phyloP scores from a whole-genome alignment of 2,329 filamentous ascomycete genomes.

The Alternaria ventricosa region DNA sequence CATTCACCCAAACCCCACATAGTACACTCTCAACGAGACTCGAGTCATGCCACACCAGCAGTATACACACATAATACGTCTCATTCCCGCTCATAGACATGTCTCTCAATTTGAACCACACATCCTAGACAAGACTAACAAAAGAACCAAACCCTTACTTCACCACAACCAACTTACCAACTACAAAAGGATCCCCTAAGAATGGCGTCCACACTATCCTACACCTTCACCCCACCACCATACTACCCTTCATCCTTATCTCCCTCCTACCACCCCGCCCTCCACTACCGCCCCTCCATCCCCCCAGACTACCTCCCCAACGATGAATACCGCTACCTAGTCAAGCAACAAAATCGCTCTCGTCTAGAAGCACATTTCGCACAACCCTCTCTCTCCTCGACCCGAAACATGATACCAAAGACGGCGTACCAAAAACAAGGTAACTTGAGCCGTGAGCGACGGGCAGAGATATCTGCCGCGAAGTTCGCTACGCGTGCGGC shows the following conservation, averaged over 20 bases:
- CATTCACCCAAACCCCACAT: not conserved
- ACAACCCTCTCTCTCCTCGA: not conserved
- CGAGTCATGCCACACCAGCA: not conserved
- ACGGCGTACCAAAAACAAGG: constrained; percentile 6
- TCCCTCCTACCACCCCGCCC: not conserved
- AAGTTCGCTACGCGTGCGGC: constrained; percentile 20
- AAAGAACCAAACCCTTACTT: not conserved
- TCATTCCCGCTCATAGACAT: not conserved
- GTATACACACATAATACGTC: not conserved
- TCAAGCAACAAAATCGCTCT: constrained; percentile 2
- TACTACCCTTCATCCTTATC: not conserved
- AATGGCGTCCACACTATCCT: not conserved
- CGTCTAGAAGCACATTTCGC: constrained; percentile 10
- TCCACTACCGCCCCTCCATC: not conserved
- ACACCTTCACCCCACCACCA: not conserved
- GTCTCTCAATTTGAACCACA: not conserved
- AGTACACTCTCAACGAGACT: not conserved
- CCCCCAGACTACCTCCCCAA: constrained; percentile 8
- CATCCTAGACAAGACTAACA: not conserved
- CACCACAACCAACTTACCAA: not conserved
- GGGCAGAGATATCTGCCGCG: constrained; percentile 13
- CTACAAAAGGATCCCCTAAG: not conserved
- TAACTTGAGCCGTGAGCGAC: constrained; percentile 1
- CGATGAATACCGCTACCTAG: constrained; percentile 12
- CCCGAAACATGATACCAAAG: not conserved